phyloP scores from a whole-genome alignment of 139 green algal species.

The Chlamydomonas asymmetrica region DNA sequence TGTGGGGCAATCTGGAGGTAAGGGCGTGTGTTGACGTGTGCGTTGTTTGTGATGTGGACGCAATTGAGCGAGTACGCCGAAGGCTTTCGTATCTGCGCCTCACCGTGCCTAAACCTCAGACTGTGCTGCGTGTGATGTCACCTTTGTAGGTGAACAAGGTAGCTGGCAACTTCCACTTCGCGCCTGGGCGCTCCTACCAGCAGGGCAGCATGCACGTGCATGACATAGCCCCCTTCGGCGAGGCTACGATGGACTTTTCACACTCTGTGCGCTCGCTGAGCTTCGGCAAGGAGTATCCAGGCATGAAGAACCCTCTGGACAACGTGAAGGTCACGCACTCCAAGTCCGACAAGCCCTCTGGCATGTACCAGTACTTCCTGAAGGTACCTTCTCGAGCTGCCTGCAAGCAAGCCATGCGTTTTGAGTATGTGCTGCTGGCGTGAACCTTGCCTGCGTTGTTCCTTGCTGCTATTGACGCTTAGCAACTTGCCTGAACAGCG shows the following conservation, averaged over 20 bases:
- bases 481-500: too few relatives aligned
- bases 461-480: too few relatives aligned
- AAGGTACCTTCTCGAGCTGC: conserved; percentile 65
- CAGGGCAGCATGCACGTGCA: conserved; percentile 90
- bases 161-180: conserved; percentile 95
- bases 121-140: too few relatives aligned
- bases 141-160: conserved; percentile 71
- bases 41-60: background rate
- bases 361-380: conserved; percentile 97
- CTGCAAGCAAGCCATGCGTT: too few relatives aligned
- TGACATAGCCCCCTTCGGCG: conserved; percentile 86
- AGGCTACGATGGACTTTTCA: conserved; percentile 63
- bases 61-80: too few relatives aligned
- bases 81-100: too few relatives aligned
- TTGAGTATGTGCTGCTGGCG: too few relatives aligned
- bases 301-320: conserved; percentile 86
- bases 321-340: conserved; percentile 29
- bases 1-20: conserved; percentile 87
- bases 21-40: conserved; percentile 62
- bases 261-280: conserved; percentile 77
- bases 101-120: too few relatives aligned
- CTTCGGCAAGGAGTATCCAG: conserved; percentile 68
- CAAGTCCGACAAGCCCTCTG: conserved; percentile 37
- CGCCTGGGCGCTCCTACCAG: conserved; percentile 88
- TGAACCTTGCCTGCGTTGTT: too few relatives aligned